Conservation (phyloP, 805 yeast genomes). For the Metschnikowia henanensis region DNA sequence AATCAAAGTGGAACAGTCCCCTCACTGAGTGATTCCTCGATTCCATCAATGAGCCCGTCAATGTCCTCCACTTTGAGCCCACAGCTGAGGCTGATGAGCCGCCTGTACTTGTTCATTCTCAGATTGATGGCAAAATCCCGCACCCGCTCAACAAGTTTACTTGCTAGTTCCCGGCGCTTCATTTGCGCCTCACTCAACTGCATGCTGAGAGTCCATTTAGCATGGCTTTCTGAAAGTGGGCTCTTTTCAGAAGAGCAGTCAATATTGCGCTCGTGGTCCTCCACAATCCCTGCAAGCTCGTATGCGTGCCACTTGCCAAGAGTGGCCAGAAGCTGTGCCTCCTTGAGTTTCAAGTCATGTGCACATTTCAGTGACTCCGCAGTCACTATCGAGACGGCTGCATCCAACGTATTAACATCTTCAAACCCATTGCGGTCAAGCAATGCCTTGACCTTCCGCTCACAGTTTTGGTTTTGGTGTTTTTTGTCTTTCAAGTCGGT, state of each 20-base stretch:
- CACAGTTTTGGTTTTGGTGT: slow-evolving; percentile 38
- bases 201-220: slow-evolving; percentile 15
- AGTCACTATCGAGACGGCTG: slow-evolving; percentile 25
- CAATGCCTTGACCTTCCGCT: slow-evolving; percentile 26
- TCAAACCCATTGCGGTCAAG: slow-evolving; percentile 31
- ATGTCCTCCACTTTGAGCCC: slow-evolving; percentile 79
- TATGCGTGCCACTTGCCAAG: slow-evolving; percentile 35
- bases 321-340: slow-evolving; percentile 11
- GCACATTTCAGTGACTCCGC: slow-evolving; percentile 17
- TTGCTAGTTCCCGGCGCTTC: slow-evolving; percentile 42
- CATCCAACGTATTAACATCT: slow-evolving; percentile 24
- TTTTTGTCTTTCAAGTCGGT: slow-evolving; percentile 52
- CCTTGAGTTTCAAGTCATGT: slow-evolving; percentile 12
- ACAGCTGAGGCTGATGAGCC: slow-evolving; percentile 72
- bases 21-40: slow-evolving; percentile 29
- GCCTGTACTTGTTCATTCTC: slow-evolving; percentile 73
- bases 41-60: slow-evolving; percentile 78
- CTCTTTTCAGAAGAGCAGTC: not conserved
- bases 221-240: not conserved
- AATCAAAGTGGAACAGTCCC: not conserved
- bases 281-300: slow-evolving; percentile 44
- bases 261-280: slow-evolving; percentile 28
- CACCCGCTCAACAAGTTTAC: slow-evolving; percentile 49
- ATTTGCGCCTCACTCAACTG: slow-evolving; percentile 53
- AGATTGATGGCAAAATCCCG: slow-evolving; percentile 46